Evolutionary conservation across 2,329 filamentous ascomycete genomes (phyloP), one percentile per base, ranked within the genome.

Genomic region (Nothopassalora personata): DNA sequence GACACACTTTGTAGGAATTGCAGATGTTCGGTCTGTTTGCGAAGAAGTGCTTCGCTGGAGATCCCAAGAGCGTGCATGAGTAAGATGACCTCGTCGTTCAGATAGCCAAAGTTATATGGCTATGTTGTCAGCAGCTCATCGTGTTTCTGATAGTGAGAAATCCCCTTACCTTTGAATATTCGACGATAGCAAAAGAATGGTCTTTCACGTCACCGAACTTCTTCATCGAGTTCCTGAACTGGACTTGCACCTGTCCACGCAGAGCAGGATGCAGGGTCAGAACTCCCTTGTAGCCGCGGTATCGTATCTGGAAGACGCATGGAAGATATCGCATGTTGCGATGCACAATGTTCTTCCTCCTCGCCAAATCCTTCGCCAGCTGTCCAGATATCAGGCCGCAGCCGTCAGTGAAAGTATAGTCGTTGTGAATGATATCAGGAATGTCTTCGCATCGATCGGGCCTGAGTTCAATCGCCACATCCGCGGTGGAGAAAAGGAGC

Each of bases 71-170:
- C 45, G 23, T 56, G 45, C 15, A 56, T 23, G 9, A 56, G 54
- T n/a, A 56, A 15, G 9, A 56, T 47, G 50, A 56, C 50, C 54
- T 56, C 54, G 39, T 56, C 54, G 54, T 56, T 56, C 39, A 56
- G 13, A 36, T 50, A 51, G 10, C 54, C 54, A 27, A 56, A 56
- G 3, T 46, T 34, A 18, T 56, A 55, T 31, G 53, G 53, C 53
- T 55, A 30, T 39, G 0, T 43, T 18, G 27, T 45, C 4, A 46
- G 34, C 28, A 43, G 10, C 34, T 10, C 13, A 34, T 8, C 7
- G 31, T 11, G 11, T 8, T 34, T 4, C 11, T 11, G 31, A 34
- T 34, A 27, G 30, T 49, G 39, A 23, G 31, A 23, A 23, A 23
- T 23, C 2, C 23, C 23, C 53, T 28, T 34, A 55, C 53, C 39